Evolutionary conservation across 331 rosid genomes (phyloP).

Genomic region (Prunus yedoensis): DNA sequence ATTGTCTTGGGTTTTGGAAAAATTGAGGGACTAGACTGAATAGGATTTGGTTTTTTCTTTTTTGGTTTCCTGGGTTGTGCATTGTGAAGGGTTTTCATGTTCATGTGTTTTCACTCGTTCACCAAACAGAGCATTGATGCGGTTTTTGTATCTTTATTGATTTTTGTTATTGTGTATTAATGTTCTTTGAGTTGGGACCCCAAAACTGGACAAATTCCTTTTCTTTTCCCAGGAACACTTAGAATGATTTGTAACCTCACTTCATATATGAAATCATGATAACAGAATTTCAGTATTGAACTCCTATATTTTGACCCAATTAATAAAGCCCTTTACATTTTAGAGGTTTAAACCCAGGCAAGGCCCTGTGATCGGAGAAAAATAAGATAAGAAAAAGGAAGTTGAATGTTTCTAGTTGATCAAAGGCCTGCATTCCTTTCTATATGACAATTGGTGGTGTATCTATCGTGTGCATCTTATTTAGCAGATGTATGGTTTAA

Average conservation of each 20-base stretch:
- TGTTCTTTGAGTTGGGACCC: background rate
- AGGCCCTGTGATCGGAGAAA: background rate
- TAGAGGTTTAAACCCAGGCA: background rate
- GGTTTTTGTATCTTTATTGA: background rate
- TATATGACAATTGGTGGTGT: background rate
- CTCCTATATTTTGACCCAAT: too few relatives aligned
- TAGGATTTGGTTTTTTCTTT: background rate
- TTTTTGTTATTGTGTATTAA: background rate
- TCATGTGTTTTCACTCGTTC: background rate
- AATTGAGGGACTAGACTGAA: background rate
- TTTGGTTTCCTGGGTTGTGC: conserved; percentile 13
- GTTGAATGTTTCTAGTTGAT: background rate
- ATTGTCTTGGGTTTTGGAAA: background rate
- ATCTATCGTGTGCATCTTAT: background rate
- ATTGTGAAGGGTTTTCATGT: background rate
- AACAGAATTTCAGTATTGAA: too few relatives aligned
- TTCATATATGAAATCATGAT: too few relatives aligned
- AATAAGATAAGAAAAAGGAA: background rate
- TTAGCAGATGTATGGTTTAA: too few relatives aligned
- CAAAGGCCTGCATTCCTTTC: background rate
- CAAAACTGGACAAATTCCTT: background rate
- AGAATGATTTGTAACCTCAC: too few relatives aligned
- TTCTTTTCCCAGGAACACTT: background rate
- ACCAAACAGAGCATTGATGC: background rate
- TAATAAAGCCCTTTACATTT: too few relatives aligned